Evolutionary conservation across 495 filamentous ascomycete species (phyloP).

Genomic region (Aspergillus wentii): DNA sequence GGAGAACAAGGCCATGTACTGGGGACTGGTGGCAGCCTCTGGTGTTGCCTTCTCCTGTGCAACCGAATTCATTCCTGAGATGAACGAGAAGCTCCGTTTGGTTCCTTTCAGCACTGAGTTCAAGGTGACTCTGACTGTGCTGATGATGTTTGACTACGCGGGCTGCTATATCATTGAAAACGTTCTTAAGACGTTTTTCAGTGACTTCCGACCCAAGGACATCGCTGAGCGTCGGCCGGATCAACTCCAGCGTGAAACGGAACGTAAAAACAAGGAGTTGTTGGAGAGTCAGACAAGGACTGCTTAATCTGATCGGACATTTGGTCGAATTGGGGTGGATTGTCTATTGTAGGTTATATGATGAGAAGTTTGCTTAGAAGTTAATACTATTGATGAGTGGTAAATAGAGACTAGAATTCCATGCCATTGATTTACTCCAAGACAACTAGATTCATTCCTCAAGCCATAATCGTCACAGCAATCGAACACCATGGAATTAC

Average conservation of each 20-base stretch:
- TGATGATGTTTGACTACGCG: slow-evolving; percentile 86
- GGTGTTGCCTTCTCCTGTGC: slow-evolving; percentile 92
- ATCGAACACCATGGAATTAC: too few species aligned
- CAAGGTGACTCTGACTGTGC: slow-evolving; percentile 74
- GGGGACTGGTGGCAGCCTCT: slow-evolving; percentile 83
- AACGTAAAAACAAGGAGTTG: slow-evolving; percentile 59
- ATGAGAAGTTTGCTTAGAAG: too few species aligned
- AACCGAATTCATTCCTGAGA: slow-evolving; percentile 91
- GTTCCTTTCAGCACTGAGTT: slow-evolving; percentile 92
- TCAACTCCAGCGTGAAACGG: slow-evolving; percentile 74
- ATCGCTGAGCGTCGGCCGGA: slow-evolving; percentile 84
- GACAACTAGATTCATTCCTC: too few species aligned
- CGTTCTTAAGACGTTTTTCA: slow-evolving; percentile 78
- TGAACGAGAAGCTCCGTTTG: slow-evolving; percentile 88
- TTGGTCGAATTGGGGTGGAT: too few species aligned
- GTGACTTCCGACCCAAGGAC: slow-evolving; percentile 90
- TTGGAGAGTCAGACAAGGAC: too few species aligned
- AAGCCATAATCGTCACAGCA: too few species aligned
- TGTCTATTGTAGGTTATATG: too few species aligned
- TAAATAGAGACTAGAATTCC: too few species aligned
- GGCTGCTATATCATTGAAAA: slow-evolving; percentile 90
- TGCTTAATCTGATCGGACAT: too few species aligned
- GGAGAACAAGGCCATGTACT: slow-evolving; percentile 98
- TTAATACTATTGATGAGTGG: too few species aligned
- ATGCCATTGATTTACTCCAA: too few species aligned